Conservation (phyloP, 2,329 filamentous ascomycete species). For the Dendryphion nanum region DNA sequence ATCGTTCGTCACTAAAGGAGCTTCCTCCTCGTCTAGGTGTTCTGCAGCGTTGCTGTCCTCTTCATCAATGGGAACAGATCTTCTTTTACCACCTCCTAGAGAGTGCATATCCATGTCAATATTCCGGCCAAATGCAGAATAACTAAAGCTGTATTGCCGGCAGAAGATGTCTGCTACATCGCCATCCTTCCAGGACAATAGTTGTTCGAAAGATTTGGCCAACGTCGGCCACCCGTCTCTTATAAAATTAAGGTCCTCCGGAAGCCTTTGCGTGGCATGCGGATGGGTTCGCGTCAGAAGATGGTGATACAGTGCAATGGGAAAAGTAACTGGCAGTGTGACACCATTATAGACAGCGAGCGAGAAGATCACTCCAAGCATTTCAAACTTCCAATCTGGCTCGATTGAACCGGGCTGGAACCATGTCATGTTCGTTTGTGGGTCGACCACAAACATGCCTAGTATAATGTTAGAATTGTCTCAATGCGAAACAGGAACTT, state of each 20-base stretch:
- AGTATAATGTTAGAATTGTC: too few species aligned
- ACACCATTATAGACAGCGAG: slow-evolving; percentile 91
- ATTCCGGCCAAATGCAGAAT: slow-evolving; percentile 55
- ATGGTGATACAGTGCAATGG: slow-evolving; percentile 77
- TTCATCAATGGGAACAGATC: too few species aligned
- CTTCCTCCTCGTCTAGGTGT: slow-evolving; percentile 44
- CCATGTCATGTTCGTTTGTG: slow-evolving; percentile 77
- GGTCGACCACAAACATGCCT: slow-evolving; percentile 76
- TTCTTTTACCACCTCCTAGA: too few species aligned
- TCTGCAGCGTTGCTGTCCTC: background rate
- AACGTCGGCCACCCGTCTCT: slow-evolving; percentile 87
- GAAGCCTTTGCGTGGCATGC: slow-evolving; percentile 35
- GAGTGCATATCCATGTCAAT: slow-evolving; percentile 56
- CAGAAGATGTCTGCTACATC: slow-evolving; percentile 78
- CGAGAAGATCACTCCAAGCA: slow-evolving; percentile 83
- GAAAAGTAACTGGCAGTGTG: slow-evolving; percentile 86
- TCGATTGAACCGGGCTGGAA: slow-evolving; percentile 81
- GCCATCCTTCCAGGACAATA: slow-evolving; percentile 79
- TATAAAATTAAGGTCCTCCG: slow-evolving; percentile 63
- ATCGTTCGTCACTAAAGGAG: slow-evolving; percentile 73
- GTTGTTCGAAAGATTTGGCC: slow-evolving; percentile 67
- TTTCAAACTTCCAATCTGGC: slow-evolving; percentile 84
- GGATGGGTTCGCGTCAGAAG: slow-evolving; percentile 69
- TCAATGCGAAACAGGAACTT: too few species aligned
- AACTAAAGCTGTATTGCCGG: slow-evolving; percentile 83